Evolutionary conservation across 371 early-diverging fungal genomes (phyloP).

Genomic region (Chytridiales sp.): DNA sequence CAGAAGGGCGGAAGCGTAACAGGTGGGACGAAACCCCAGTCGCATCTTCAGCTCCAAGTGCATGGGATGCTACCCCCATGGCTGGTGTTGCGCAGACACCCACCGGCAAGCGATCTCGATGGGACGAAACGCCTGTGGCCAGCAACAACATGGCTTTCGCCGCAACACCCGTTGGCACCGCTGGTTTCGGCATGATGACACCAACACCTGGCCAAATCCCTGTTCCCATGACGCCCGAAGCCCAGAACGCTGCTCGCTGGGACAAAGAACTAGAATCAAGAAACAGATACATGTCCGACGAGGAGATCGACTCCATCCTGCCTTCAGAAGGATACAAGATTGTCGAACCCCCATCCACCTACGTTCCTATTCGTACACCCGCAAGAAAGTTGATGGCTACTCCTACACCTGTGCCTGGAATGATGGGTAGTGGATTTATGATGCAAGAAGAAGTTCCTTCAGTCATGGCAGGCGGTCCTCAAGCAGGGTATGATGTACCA

Average conservation of each 20-base stretch:
- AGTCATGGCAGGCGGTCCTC: conserved; percentile 49
- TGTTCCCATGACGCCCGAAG: conserved; percentile 84
- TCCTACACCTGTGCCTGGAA: conserved; percentile 81
- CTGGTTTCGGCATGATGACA: conserved; percentile 69
- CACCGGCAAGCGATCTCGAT: conserved; percentile 49
- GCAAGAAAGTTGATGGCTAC: conserved; percentile 93
- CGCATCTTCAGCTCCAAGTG: conserved; percentile 32
- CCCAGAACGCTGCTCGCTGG: conserved; percentile 70
- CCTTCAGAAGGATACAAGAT: conserved; percentile 90
- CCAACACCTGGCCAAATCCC: conserved; percentile 62
- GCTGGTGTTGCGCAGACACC: conserved; percentile 29
- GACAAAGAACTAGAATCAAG: conserved; percentile 84
- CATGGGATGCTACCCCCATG: conserved; percentile 49
- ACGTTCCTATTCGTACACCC: conserved; percentile 93
- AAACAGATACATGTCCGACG: conserved; percentile 81
- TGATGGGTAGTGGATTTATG: conserved; percentile 67
- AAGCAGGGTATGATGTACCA: conserved; percentile 67
- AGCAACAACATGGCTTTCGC: conserved; percentile 37
- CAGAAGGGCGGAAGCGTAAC: conserved; percentile 47
- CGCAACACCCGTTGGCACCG: conserved; percentile 70
- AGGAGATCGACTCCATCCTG: conserved; percentile 90
- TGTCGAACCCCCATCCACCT: conserved; percentile 84
- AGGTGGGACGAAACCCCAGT: conserved; percentile 74
- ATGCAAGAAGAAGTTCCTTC: conserved; percentile 66
- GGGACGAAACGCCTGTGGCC: conserved; percentile 71